Percentiles rank a stretch among this genome's conserved stretches.
These are phyloP conservation scores for Coemansia sp. DNA, from an alignment of 371 early-diverging fungal species.

Conservation along the genomic window DNA sequence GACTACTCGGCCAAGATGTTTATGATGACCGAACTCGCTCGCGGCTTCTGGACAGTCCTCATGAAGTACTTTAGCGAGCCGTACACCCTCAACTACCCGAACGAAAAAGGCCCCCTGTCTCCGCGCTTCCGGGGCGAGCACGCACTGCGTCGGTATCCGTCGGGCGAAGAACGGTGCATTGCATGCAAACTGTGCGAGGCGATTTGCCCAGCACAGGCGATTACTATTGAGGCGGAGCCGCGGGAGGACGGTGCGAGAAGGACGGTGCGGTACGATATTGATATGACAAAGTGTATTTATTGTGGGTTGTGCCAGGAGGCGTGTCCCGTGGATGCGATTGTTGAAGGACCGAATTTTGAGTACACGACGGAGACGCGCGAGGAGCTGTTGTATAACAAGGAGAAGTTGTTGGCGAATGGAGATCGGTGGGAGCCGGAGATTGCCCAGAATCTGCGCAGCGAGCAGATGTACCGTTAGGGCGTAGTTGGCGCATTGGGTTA, in stretches of 20 bases:
- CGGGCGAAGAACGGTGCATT: constrained; percentile 98
- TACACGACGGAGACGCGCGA: constrained; percentile 96
- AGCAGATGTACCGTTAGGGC: constrained; percentile 63
- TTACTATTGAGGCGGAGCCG: constrained; percentile 98
- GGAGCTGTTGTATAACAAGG: constrained; percentile 95
- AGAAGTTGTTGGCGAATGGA: constrained; percentile 95
- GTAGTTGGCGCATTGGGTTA: no score
- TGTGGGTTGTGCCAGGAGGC: constrained; percentile 98
- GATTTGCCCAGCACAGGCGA: constrained; percentile 97
- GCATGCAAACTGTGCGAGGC: constrained; percentile 98
- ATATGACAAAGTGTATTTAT: constrained; percentile 97
- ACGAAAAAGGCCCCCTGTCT: constrained; percentile 91
- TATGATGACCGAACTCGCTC: constrained; percentile 86
- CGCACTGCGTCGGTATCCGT: constrained; percentile 92
- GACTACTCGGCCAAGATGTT: constrained; percentile 81
- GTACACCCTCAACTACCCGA: constrained; percentile 95
- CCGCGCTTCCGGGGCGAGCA: constrained; percentile 98
- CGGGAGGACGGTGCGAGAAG: constrained; percentile 86
- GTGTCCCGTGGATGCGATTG: constrained; percentile 97
- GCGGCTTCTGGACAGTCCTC: constrained; percentile 89
- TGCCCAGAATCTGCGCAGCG: constrained; percentile 69
- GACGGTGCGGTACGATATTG: constrained; percentile 97
- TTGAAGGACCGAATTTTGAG: constrained; percentile 96
- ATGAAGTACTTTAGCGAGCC: constrained; percentile 95
- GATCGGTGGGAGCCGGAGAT: constrained; percentile 97